Conservation (phyloP, 169 alveolate species). For the Cryptosporidium xiaoi region DNA sequence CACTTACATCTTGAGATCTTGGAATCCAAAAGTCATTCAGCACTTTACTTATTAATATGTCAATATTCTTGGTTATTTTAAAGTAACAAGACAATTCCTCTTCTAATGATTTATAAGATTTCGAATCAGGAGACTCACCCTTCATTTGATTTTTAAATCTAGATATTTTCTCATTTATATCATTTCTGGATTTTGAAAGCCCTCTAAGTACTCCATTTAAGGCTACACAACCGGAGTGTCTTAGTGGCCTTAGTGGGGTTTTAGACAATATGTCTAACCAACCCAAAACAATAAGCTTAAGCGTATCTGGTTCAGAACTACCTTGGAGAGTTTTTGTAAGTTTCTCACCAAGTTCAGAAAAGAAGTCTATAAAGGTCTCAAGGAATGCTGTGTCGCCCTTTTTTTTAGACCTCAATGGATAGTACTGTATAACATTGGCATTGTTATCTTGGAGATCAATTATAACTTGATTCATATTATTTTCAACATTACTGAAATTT, state of each 20-base stretch:
- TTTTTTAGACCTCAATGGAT: constrained; percentile 52
- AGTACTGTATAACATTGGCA: constrained; percentile 27
- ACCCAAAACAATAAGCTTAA: neutral
- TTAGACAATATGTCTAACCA: constrained; percentile 20
- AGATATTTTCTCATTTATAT: constrained; percentile 17
- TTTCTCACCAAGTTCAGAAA: constrained; percentile 27
- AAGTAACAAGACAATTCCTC: constrained; percentile 2
- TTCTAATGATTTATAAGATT: constrained; percentile 17
- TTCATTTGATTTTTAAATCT: constrained; percentile 51
- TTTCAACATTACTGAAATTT: constrained; percentile 1
- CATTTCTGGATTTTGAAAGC: neutral
- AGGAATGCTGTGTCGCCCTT: constrained; percentile 13
- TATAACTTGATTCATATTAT: constrained; percentile 14
- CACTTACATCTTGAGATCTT: constrained; percentile 49
- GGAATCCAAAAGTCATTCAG: constrained; percentile 39
- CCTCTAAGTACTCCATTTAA: constrained; percentile 55
- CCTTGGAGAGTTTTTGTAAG: neutral
- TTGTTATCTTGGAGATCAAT: constrained; percentile 40
- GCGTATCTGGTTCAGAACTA: neutral
- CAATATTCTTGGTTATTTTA: constrained; percentile 3
- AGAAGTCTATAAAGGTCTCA: constrained; percentile 26
- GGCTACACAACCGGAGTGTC: constrained; percentile 63
- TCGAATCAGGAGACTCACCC: constrained; percentile 23
- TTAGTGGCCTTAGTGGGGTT: constrained; percentile 39
- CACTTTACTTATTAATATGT: neutral